Base-by-base conservation (phyloP, 176 grass and related monocot species). In the Themeda triandra region DNA sequence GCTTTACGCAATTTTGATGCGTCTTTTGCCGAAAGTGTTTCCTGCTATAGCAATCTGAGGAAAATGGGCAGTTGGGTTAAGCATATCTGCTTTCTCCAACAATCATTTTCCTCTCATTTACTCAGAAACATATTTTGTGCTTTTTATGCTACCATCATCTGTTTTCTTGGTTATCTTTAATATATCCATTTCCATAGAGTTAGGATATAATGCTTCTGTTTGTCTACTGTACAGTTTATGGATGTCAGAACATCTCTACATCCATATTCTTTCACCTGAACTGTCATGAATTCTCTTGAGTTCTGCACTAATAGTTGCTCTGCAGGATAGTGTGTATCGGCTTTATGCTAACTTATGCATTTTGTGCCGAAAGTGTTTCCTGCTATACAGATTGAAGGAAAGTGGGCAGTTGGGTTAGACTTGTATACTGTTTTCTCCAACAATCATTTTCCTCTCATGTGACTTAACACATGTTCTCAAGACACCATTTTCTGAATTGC, bases 41-140 rank as follows among this genome's bases (percentile, higher is more conserved):
- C 72, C 91, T 92, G 91, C 88, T 71, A 92, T 62, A 95, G 3
- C 25, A 87, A 92, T 30, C 33, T 24, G 60, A 40, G 83, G 88
- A 91, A 88, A 91, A 66, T 92, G 93, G 93, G 93, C 93, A 95
- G 90, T 95, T 92, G 93, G 93, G 85, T 92, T 84, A 78, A 78
- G 48, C 53, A 65, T 85, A 71, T 80, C 12, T 92, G 77, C 51
- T 86, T 93, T 93, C 83, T 62, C 60, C 89, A 91, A 96, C 84
- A 96, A 89, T 96, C 91, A 96, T 87, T 93, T 91, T 83, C 84
- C 89, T 82, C 72, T 75, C 88, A 92, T 76, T 33, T 51, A 23
- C 27, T 6, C 13, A 23, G 10, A 12, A 25, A 19, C 13, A 13
- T 41, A 13, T 64, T 37, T 79, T 1, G 1, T 63, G 1, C 29